Conservation (phyloP, 331 rosid species). For the Pyracantha coccinea region DNA sequence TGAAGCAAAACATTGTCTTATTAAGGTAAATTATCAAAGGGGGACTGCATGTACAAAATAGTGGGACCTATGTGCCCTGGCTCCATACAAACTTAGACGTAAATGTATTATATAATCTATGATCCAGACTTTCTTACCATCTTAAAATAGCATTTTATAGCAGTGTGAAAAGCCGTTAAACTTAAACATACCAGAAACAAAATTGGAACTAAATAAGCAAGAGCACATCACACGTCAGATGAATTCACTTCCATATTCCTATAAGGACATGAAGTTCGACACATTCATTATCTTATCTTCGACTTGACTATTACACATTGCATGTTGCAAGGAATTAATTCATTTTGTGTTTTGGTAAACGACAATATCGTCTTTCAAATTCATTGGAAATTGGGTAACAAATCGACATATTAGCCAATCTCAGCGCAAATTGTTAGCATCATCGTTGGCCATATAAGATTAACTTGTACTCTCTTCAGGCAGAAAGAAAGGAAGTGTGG, state of each 20-base stretch:
- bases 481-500: not conserved
- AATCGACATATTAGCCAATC: not conserved
- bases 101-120: not conserved
- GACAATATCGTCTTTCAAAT: constrained; percentile 6
- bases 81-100: not conserved
- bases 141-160: no score
- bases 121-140: no score
- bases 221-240: not conserved
- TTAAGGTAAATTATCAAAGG: not conserved
- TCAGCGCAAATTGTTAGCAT: not conserved
- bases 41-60: not conserved
- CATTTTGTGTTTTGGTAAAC: not conserved
- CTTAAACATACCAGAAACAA: not conserved
- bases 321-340: not conserved
- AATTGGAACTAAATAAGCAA: not conserved
- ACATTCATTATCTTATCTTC: not conserved
- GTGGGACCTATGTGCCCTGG: not conserved
- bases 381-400: constrained; percentile 1
- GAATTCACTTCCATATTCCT: not conserved
- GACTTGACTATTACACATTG: not conserved
- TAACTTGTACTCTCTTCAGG: not conserved
- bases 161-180: no score
- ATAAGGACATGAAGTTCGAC: no score
- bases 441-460: not conserved
- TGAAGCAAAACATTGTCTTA: constrained; percentile 15